Evolutionary conservation across 1,284 basidiomycete genomes (phyloP).

Genomic region (Cryptococcus sp.): DNA sequence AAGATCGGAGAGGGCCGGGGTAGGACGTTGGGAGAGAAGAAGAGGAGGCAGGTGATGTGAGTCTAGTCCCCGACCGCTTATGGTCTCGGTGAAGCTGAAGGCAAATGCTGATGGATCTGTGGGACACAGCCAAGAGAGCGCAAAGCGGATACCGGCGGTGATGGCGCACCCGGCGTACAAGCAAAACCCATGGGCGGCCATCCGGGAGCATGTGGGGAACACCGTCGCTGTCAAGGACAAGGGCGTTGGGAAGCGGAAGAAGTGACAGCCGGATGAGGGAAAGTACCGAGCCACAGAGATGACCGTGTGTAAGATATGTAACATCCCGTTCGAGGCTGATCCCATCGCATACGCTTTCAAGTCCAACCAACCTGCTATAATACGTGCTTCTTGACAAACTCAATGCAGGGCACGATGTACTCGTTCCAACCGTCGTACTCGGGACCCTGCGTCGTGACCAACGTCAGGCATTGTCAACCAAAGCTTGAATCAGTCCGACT

Average conservation of each 20-base stretch:
- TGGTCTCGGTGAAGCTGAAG: background rate
- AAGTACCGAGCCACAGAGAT: background rate
- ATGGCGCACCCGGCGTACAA: conserved; percentile 46
- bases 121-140: conserved; percentile 27
- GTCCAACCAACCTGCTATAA: background rate
- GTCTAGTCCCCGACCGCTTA: conserved; percentile 9
- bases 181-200: conserved; percentile 48
- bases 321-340: too few species aligned
- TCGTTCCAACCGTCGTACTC: conserved; percentile 25
- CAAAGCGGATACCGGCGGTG: conserved; percentile 43
- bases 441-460: conserved; percentile 15
- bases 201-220: conserved; percentile 47
- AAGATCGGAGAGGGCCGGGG: conserved; percentile 45
- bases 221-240: conserved; percentile 23
- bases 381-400: conserved; percentile 27
- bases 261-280: too few species aligned
- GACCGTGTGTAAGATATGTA: too few species aligned
- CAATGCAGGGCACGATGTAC: conserved; percentile 23
- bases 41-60: conserved; percentile 46
- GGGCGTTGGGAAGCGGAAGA: too few species aligned
- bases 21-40: conserved; percentile 42
- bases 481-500: conserved; percentile 1
- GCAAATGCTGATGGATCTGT: background rate
- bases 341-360: too few species aligned
- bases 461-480: background rate